These are phyloP conservation scores for Postia placenta DNA, from an alignment of 768 basidiomycete genomes.

Conservation along the genomic window DNA sequence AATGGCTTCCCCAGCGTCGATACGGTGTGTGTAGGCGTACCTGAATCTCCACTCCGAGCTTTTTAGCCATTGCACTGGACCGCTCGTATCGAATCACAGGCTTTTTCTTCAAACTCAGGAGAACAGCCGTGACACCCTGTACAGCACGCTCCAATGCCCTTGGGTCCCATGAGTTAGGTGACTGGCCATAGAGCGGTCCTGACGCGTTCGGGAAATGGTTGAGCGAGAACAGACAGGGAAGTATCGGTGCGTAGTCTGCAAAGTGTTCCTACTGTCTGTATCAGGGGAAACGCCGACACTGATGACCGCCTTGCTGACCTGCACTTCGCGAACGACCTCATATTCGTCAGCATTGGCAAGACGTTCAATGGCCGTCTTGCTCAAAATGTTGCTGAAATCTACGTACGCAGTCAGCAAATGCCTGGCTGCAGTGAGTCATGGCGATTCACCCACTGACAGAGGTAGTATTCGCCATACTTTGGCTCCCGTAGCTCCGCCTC, in stretches of 20 bases:
- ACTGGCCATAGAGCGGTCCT: constrained; percentile 66
- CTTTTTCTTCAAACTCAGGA: constrained; percentile 94
- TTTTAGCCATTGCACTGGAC: constrained; percentile 90
- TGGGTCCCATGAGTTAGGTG: constrained; percentile 68
- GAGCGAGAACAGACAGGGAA: constrained; percentile 83
- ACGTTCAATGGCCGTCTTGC: constrained; percentile 85
- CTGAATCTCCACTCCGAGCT: constrained; percentile 80
- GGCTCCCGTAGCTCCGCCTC: constrained; percentile 83
- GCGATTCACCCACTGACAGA: constrained; percentile 86
- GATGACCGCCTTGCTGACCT: constrained; percentile 45
- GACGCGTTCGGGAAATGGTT: constrained; percentile 62
- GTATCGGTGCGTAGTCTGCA: constrained; percentile 88
- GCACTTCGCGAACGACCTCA: constrained; percentile 94
- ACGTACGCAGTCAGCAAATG: neutral
- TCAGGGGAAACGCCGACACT: constrained; percentile 7
- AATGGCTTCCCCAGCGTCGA: too few relatives aligned
- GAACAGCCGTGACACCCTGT: constrained; percentile 76
- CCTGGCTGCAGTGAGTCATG: neutral
- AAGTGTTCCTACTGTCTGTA: constrained; percentile 77
- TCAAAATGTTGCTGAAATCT: constrained; percentile 96
- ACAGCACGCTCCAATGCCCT: constrained; percentile 72
- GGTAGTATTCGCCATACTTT: constrained; percentile 96
- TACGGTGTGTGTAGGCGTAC: too few relatives aligned
- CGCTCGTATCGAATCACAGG: constrained; percentile 91
- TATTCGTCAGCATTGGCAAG: constrained; percentile 93